Conservation (phyloP, 352 stramenopile genomes). For the Phytopythium helicoides region DNA sequence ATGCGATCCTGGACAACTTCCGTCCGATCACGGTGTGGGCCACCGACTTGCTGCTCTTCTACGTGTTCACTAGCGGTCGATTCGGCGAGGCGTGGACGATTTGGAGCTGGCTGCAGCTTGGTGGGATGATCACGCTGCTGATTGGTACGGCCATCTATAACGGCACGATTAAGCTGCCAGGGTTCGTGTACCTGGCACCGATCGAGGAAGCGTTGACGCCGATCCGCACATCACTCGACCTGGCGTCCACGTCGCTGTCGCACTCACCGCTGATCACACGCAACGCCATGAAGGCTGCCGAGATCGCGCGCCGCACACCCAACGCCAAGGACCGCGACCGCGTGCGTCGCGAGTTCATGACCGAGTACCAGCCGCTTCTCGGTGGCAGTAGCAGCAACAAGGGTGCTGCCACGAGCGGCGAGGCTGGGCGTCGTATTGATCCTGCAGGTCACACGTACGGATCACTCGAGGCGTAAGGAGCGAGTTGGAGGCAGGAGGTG, state of each 20-base stretch:
- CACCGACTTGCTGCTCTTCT: constrained; percentile 95
- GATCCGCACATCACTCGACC: too few species aligned
- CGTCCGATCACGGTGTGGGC: constrained; percentile 95
- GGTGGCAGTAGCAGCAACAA: not conserved
- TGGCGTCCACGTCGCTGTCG: constrained; percentile 43
- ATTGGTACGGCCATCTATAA: constrained; percentile 98
- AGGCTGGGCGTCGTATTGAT: constrained; percentile 63
- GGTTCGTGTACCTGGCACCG: constrained; percentile 79
- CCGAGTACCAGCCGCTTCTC: constrained; percentile 76
- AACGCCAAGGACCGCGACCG: constrained; percentile 79
- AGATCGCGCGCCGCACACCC: constrained; percentile 75
- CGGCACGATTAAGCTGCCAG: constrained; percentile 75
- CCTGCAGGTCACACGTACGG: constrained; percentile 76
- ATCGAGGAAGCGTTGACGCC: too few species aligned
- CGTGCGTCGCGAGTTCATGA: constrained; percentile 85
- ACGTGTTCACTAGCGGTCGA: constrained; percentile 86
- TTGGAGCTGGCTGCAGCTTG: constrained; percentile 94
- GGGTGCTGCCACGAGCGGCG: constrained; percentile 22
- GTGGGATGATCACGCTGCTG: constrained; percentile 92
- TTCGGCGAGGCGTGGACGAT: constrained; percentile 96
- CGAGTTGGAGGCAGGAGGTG: not conserved
- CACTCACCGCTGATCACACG: constrained; percentile 77
- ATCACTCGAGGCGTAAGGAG: constrained; percentile 58
- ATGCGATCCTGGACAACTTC: constrained; percentile 98
- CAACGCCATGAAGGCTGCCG: constrained; percentile 81